These are phyloP conservation scores for Apiospora sp. DNA, from an alignment of 2,329 filamentous ascomycete species.

Conservation along the genomic window DNA sequence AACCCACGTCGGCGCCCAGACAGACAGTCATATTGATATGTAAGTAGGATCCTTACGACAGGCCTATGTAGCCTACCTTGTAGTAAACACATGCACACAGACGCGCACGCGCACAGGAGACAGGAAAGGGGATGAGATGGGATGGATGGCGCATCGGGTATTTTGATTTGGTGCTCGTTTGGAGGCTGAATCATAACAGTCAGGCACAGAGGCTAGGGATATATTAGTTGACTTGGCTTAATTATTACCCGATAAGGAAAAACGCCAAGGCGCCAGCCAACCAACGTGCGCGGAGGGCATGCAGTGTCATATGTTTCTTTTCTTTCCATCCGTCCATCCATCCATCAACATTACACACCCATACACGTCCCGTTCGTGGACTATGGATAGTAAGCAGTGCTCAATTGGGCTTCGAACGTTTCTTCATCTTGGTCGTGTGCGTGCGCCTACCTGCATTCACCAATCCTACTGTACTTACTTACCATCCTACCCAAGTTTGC, in stretches of 20 bases:
- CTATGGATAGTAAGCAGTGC: not conserved
- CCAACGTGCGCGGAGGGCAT: not conserved
- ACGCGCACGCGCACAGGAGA: not conserved
- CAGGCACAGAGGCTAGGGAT: conserved; percentile 15
- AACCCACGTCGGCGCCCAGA: conserved; percentile 9
- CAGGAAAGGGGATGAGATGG: not conserved
- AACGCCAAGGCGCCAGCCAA: conserved; percentile 4
- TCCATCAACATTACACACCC: not conserved
- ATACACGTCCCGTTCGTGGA: not conserved
- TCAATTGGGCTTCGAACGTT: not conserved
- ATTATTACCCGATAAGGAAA: conserved; percentile 18
- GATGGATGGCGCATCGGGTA: not conserved
- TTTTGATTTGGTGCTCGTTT: conserved; percentile 18
- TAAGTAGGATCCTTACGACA: not conserved
- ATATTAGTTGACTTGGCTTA: conserved; percentile 11
- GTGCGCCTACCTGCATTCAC: not conserved
- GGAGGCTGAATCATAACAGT: conserved; percentile 18
- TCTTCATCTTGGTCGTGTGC: not conserved
- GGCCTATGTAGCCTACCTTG: not conserved
- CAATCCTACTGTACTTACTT: not conserved
- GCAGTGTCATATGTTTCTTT: not conserved
- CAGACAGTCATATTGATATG: not conserved
- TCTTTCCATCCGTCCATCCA: not conserved
- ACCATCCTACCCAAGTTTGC: not conserved
- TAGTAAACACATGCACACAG: not conserved